Evolutionary conservation across 2,329 filamentous ascomycete genomes (phyloP), one percentile per base, ranked within the genome.

Genomic region (Verticillium isaacii): DNA sequence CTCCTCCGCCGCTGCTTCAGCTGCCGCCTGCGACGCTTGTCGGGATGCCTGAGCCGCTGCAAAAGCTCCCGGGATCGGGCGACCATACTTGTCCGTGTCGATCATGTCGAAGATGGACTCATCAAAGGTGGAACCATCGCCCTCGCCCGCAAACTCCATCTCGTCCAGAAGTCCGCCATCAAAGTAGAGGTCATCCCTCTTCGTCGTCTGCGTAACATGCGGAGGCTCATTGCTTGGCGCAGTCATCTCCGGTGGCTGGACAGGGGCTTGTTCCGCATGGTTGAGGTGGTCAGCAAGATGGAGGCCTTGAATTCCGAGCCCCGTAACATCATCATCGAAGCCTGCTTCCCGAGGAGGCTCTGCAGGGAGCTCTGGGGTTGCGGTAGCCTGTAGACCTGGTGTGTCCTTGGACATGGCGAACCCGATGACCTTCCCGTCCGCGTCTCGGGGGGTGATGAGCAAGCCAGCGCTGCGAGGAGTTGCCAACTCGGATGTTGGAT

Each of bases 51-150:
- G 77, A 1, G 82, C 83, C 52, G 78, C 78, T 5, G 82, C 83
- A 72, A 87, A 87, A 1, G 82, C 80, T 5, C 84, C 84, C 0
- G 84, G 83, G 45, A 86, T 81, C 1, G 84, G 86, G 25, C 86
- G 78, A 17, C 86, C 86, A 68, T 84, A 88, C 64, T 81, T 73
- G 71, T 89, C 82, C 15, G 86, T 86, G 68, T 89, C 86, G 59
- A 89, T 80, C 36, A 86, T 80, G 66, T 92, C 89, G 69, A 92
- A 92, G 15, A 91, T 82, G 6, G 87, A 89, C 71, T 92, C 89
- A 64, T 92, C 89, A 70, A 92, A 91, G 1, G 82, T 78, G 0
- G 78, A 77, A 1, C 80, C 79, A 32, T 88, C 84, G 19, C 80
- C 80, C 62, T 82, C 58, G 79, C 77, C 61, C 78, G 80, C 77